phyloP scores from a whole-genome alignment of 1,139 yeast genomes.

The Zygosaccharomyces sapae region DNA sequence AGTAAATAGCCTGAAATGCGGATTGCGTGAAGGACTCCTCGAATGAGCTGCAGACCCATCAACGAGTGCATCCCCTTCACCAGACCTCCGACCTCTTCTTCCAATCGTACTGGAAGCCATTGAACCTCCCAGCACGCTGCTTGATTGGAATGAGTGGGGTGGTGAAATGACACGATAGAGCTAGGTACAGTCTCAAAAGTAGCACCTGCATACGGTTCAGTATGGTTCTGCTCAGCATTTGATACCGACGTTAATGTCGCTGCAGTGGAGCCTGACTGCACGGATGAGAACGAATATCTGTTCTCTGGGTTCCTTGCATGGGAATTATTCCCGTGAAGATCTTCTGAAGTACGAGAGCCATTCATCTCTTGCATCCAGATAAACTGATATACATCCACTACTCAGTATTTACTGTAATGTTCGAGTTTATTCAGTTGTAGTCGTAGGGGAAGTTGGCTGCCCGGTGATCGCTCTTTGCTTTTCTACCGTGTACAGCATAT shows the following conservation, averaged over 20 bases:
- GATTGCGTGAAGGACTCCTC: conserved; percentile 34
- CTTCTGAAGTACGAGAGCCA: not conserved
- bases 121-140: conserved; percentile 28
- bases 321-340: not conserved
- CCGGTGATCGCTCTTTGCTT: not conserved
- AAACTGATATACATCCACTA: not conserved
- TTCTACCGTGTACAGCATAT: not conserved
- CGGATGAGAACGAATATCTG: conserved; percentile 31
- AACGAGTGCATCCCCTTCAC: conserved; percentile 25
- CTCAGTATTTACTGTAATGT: not conserved
- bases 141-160: conserved; percentile 40
- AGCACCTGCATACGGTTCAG: conserved; percentile 86
- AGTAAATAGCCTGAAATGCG: conserved; percentile 70
- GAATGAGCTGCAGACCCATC: conserved; percentile 15
- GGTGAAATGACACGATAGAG: conserved; percentile 84
- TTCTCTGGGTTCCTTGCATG: conserved; percentile 3
- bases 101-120: conserved; percentile 31
- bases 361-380: conserved; percentile 2
- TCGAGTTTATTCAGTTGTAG: too few relatives aligned
- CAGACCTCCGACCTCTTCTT: conserved; percentile 31
- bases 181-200: conserved; percentile 86
- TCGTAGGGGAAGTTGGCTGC: not conserved
- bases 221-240: conserved; percentile 36
- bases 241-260: conserved; percentile 32
- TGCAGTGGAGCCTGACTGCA: conserved; percentile 32